phyloP scores from a whole-genome alignment of 306 rosid genomes.

The Amphicarpaea edgeworthii region DNA sequence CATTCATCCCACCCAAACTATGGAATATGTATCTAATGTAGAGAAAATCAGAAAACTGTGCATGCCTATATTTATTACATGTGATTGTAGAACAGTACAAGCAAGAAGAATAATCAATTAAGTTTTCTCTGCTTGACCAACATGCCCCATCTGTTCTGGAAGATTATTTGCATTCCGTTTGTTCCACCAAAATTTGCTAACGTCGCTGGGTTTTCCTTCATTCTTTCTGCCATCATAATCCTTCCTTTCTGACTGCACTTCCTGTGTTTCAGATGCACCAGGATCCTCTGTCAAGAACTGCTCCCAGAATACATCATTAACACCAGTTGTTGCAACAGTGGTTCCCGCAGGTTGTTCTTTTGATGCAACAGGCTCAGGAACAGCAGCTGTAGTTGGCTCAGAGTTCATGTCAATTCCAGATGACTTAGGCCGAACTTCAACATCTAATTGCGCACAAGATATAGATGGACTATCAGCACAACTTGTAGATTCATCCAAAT shows the following conservation, averaged over 20 bases:
- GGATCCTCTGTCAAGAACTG: slow-evolving; percentile 98
- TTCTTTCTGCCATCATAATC: slow-evolving; percentile 57
- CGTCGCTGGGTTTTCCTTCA: slow-evolving; percentile 65
- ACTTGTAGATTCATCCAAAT: slow-evolving; percentile 71
- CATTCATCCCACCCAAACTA: slow-evolving; percentile 20
- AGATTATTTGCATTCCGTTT: slow-evolving; percentile 67
- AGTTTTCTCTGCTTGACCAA: slow-evolving; percentile 79
- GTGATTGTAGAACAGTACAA: slow-evolving; percentile 55
- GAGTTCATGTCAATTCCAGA: slow-evolving; percentile 86
- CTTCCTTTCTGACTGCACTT: slow-evolving; percentile 73
- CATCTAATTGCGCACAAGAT: slow-evolving; percentile 59
- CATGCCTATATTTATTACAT: slow-evolving; percentile 63
- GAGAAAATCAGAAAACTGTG: slow-evolving; percentile 41
- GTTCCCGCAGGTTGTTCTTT: slow-evolving; percentile 57
- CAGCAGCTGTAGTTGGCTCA: slow-evolving; percentile 63
- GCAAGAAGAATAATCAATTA: slow-evolving; percentile 53
- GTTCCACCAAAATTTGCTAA: slow-evolving; percentile 72
- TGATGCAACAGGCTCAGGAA: slow-evolving; percentile 55
- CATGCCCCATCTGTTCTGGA: slow-evolving; percentile 82
- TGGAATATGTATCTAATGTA: slow-evolving; percentile 40
- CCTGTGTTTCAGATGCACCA: slow-evolving; percentile 80
- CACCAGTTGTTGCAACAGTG: slow-evolving; percentile 60
- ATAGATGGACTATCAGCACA: slow-evolving; percentile 63
- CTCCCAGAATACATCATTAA: slow-evolving; percentile 93
- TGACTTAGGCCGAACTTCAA: slow-evolving; percentile 62